Evolutionary conservation across 768 basidiomycete genomes (phyloP), one percentile per base, ranked within the genome.

Genomic region (Tephrocybe sp.): DNA sequence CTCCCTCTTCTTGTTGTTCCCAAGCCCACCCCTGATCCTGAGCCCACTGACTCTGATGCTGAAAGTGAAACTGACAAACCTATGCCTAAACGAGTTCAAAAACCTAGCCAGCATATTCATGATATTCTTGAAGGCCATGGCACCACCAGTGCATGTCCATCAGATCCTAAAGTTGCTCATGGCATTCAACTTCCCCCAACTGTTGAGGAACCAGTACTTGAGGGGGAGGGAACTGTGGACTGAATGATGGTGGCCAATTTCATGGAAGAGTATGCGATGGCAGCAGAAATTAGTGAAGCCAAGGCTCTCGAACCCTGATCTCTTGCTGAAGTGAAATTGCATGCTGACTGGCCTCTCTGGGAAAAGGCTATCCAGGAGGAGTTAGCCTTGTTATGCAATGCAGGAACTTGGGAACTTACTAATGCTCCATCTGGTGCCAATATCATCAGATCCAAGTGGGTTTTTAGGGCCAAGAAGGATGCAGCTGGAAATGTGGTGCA

Each of bases 391-490:
- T 49, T 65, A 5, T 37, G 57, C 26, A 51, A 50, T 13, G 59
- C 57, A 12, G 56, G 61, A 1, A 68, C 62, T n/a, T 72, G 66
- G 66, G 53, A 62, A 25, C 34, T 71, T 5, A 59, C 58, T 0
- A 60, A 67, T 1, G 19, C 30, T 9, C 69, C 67, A 0, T 9
- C 32, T 1, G 52, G 47, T 3, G 30, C 53, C 1, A 65, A 65
- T 9, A 51, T 63, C 0, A 43, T 71, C 0, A 52, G 55, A 0
- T 66, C 56, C 2, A 68, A 65, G 44, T 67, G 65, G 65, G 64
- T 69, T 11, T 74, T 68, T 54, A 52, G 56, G 18, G 49, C 56
- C 1, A 77, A 77, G 56, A 58, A 62, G 32, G 64, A 73, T 46
- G 57, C 58, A 0, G 45, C 43, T 6, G 43, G 63, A 65, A 15